phyloP scores from a whole-genome alignment of 1,139 yeast species.

The Taphrina communis region DNA sequence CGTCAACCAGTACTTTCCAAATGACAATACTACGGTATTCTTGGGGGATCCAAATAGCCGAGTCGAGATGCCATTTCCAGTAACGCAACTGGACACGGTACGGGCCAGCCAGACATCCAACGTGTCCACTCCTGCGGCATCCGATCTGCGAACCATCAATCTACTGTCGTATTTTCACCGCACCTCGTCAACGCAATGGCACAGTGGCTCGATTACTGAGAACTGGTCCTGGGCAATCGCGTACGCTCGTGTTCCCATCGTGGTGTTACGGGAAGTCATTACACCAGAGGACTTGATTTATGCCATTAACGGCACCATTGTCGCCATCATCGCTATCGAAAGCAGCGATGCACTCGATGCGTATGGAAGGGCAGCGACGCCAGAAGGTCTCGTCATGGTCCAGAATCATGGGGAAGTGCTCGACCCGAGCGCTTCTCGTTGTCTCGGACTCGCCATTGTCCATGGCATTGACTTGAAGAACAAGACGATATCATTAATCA shows the following conservation, averaged over 20 bases:
- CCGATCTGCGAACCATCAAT: slow-evolving; percentile 51
- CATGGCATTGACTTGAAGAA: slow-evolving; percentile 33
- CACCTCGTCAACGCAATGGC: slow-evolving; percentile 24
- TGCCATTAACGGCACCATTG: slow-evolving; percentile 46
- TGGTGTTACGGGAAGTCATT: slow-evolving; percentile 23
- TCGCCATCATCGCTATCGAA: slow-evolving; percentile 41
- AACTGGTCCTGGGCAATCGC: slow-evolving; percentile 26
- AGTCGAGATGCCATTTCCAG: background rate
- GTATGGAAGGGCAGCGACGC: background rate
- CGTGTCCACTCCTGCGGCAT: background rate
- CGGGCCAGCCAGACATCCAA: background rate
- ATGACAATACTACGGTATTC: background rate
- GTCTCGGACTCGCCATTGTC: slow-evolving; percentile 41
- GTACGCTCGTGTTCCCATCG: slow-evolving; percentile 7
- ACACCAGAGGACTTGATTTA: slow-evolving; percentile 39
- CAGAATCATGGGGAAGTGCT: slow-evolving; percentile 17
- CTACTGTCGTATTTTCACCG: slow-evolving; percentile 51
- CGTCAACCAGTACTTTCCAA: slow-evolving; percentile 8
- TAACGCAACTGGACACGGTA: background rate
- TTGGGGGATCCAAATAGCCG: background rate
- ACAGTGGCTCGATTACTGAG: slow-evolving; percentile 34
- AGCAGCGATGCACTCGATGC: background rate
- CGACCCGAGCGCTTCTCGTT: slow-evolving; percentile 27
- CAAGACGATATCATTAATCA: slow-evolving; percentile 32
- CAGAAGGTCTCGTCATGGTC: background rate